Evolutionary conservation across 192 early-diverging fungal genomes (phyloP).

Genomic region (Podochytrium sp.): DNA sequence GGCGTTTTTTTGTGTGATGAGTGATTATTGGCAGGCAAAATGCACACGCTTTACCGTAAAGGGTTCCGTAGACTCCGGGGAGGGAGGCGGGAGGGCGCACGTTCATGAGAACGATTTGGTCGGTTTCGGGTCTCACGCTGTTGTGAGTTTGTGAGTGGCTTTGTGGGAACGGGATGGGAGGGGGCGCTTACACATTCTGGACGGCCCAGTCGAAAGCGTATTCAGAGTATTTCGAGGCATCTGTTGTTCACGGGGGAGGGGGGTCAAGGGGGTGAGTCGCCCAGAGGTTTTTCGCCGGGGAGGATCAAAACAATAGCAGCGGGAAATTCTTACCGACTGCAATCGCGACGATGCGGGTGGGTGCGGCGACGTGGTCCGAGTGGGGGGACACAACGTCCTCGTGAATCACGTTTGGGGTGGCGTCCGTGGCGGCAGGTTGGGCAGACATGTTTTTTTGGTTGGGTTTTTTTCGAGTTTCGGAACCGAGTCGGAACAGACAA

Average conservation of each 20-base stretch:
- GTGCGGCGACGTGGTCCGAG: slow-evolving; percentile 8
- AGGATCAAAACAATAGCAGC: background rate
- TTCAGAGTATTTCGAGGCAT: slow-evolving; percentile 30
- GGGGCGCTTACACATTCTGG: slow-evolving; percentile 40
- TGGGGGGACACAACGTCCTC: slow-evolving; percentile 31
- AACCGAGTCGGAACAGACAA: no score
- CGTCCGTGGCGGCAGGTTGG: no score
- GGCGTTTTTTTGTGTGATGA: no score
- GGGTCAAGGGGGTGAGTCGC: background rate
- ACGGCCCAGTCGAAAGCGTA: slow-evolving; percentile 46
- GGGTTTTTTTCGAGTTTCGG: no score
- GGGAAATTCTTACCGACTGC: slow-evolving; percentile 16
- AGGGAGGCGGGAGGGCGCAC: slow-evolving; percentile 18
- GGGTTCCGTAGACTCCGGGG: slow-evolving; percentile 20
- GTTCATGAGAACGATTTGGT: slow-evolving; percentile 43
- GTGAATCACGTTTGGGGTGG: background rate
- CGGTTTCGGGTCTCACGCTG: slow-evolving; percentile 36
- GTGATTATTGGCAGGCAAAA: no score
- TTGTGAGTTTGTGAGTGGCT: no score
- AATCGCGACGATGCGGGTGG: slow-evolving; percentile 24
- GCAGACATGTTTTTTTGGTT: no score
- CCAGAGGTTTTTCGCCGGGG: no score
- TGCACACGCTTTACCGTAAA: no score
- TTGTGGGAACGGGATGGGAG: no score
- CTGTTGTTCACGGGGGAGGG: background rate